phyloP scores from a whole-genome alignment of 371 early-diverging fungal genomes.

The Sporodiniella umbellata region DNA sequence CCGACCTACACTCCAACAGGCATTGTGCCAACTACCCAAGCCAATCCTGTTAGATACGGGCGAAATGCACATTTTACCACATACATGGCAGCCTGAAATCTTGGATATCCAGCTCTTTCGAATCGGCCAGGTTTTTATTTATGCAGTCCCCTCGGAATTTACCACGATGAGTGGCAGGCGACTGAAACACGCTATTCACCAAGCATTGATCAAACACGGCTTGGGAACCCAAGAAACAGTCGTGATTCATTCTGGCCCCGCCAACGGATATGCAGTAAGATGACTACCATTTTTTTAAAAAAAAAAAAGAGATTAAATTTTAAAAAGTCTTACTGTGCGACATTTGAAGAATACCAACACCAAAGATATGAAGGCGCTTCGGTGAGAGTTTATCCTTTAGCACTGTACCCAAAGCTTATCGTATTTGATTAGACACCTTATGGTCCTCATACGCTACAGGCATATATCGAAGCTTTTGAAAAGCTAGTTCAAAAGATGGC shows the following conservation, averaged over 20 bases:
- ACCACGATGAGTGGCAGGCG: conserved; percentile 68
- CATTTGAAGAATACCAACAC: conserved; percentile 62
- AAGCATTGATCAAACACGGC: conserved; percentile 31
- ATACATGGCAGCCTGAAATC: conserved; percentile 56
- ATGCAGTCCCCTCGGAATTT: conserved; percentile 59
- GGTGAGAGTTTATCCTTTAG: conserved; percentile 11
- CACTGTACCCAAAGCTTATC: background rate
- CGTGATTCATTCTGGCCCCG: conserved; percentile 55
- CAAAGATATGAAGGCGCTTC: conserved; percentile 71
- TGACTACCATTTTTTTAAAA: background rate
- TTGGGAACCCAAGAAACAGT: conserved; percentile 42
- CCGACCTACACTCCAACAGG: conserved; percentile 35
- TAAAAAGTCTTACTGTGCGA: conserved; percentile 58
- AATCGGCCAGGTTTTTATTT: conserved; percentile 52
- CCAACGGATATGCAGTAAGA: conserved; percentile 44
- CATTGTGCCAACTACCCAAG: conserved; percentile 59
- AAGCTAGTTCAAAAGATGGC: conserved; percentile 48
- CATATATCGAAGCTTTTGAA: conserved; percentile 50
- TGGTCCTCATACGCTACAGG: conserved; percentile 61
- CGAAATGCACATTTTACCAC: conserved; percentile 36
- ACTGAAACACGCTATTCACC: conserved; percentile 37
- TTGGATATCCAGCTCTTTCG: conserved; percentile 55
- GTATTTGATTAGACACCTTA: conserved; percentile 46
- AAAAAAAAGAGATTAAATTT: conserved; percentile 2
- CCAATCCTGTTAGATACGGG: conserved; percentile 62